phyloP scores from a whole-genome alignment of 306 rosid species.

The Leucaena leucocephala region DNA sequence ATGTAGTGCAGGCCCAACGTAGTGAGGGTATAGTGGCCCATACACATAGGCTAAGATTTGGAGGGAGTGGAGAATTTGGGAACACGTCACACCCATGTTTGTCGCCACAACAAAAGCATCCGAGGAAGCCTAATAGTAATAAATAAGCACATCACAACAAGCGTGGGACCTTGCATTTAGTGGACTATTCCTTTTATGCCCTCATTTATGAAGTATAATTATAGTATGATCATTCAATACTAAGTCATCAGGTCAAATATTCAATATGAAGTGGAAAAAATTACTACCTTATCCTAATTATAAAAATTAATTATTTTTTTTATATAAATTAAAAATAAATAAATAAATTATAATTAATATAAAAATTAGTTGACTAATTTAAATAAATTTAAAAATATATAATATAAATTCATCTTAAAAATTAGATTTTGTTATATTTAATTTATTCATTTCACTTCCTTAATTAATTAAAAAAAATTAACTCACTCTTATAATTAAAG shows the following conservation, averaged over 20 bases:
- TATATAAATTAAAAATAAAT: too few relatives aligned
- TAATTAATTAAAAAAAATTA: too few relatives aligned
- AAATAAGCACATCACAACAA: neutral
- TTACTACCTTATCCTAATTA: too few relatives aligned
- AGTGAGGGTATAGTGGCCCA: neutral
- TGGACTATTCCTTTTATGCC: neutral
- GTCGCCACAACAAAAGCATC: neutral
- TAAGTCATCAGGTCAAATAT: neutral
- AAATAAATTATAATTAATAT: too few relatives aligned
- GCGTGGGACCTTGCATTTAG: neutral
- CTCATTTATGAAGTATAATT: neutral
- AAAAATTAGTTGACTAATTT: too few relatives aligned
- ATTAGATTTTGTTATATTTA: too few relatives aligned
- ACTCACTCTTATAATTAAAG: too few relatives aligned
- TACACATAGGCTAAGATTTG: neutral
- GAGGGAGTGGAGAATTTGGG: neutral
- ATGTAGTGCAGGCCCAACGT: neutral
- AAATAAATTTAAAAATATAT: too few relatives aligned
- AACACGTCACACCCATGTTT: neutral
- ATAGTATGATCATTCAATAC: neutral
- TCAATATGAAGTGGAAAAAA: neutral
- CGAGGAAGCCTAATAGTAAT: neutral
- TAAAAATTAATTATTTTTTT: too few relatives aligned
- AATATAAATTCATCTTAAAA: too few relatives aligned
- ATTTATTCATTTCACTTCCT: too few relatives aligned